Conservation (phyloP, 2,329 filamentous ascomycete genomes). For the Stachybotrys echinatus region DNA sequence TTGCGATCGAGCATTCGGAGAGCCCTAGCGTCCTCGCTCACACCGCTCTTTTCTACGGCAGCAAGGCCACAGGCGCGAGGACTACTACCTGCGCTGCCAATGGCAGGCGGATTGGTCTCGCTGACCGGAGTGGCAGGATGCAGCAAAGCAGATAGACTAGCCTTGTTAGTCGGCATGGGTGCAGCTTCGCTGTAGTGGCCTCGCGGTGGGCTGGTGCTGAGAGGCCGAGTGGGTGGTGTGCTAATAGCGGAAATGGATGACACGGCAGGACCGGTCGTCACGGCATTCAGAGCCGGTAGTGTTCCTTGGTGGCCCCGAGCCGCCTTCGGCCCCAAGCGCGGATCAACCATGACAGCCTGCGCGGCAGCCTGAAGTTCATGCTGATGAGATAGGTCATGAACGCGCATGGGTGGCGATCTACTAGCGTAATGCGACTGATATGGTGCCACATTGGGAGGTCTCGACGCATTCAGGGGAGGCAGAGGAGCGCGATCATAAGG, state of each 20-base stretch:
- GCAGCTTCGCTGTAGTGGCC: slow-evolving; percentile 29
- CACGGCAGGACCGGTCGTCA: slow-evolving; percentile 19
- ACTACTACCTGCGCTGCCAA: slow-evolving; percentile 36
- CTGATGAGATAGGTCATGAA: slow-evolving; percentile 36
- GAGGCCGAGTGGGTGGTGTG: slow-evolving; percentile 38
- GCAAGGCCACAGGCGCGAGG: slow-evolving; percentile 20
- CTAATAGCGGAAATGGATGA: slow-evolving; percentile 22
- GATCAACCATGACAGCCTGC: slow-evolving; percentile 35
- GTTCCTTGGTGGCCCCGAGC: slow-evolving; percentile 35
- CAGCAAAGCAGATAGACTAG: slow-evolving; percentile 44
- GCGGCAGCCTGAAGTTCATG: slow-evolving; percentile 39
- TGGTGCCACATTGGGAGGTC: slow-evolving; percentile 19
- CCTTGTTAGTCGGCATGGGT: slow-evolving; percentile 26
- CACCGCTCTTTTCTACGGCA: slow-evolving; percentile 32
- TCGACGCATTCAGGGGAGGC: slow-evolving; percentile 28
- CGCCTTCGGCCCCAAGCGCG: slow-evolving; percentile 24
- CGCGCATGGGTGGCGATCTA: slow-evolving; percentile 24
- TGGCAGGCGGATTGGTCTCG: slow-evolving; percentile 37
- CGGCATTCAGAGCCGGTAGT: slow-evolving; percentile 35
- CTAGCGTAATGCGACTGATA: slow-evolving; percentile 27
- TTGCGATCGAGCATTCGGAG: slow-evolving; percentile 61
- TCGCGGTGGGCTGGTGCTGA: slow-evolving; percentile 44
- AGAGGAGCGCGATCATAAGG: slow-evolving; percentile 31
- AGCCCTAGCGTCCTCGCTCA: slow-evolving; percentile 59
- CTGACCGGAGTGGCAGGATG: slow-evolving; percentile 43